phyloP scores from a whole-genome alignment of 306 rosid species.

The Vigna radiata region DNA sequence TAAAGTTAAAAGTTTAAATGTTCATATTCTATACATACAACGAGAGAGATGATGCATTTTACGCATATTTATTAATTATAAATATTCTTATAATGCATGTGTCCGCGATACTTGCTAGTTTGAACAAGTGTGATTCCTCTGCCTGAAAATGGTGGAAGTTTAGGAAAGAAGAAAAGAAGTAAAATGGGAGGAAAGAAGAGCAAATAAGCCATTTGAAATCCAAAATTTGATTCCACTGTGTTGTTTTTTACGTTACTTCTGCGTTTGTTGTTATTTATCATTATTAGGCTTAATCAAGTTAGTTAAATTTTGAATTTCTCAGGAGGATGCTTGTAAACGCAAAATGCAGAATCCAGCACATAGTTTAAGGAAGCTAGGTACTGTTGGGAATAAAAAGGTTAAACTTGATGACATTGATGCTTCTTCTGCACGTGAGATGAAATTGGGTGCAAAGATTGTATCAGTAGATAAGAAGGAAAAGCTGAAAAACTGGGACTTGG shows the following conservation, averaged over 20 bases:
- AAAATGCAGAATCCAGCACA: constrained; percentile 50
- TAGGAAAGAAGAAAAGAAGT: too few relatives aligned
- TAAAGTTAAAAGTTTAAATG: neutral
- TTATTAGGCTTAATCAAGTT: constrained; percentile 1
- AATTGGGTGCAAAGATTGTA: constrained; percentile 44
- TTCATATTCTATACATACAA: neutral
- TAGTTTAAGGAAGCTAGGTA: constrained; percentile 45
- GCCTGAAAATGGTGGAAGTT: neutral
- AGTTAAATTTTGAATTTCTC: constrained; percentile 42
- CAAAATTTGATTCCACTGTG: neutral
- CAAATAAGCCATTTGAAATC: neutral
- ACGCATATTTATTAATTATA: too few relatives aligned
- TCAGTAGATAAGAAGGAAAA: constrained; percentile 54
- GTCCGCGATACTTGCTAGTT: too few relatives aligned
- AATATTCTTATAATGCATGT: too few relatives aligned
- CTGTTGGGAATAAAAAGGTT: constrained; percentile 30
- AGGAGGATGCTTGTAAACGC: constrained; percentile 54
- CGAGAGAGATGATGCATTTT: too few relatives aligned
- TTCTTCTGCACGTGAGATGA: constrained; percentile 46
- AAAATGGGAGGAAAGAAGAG: neutral
- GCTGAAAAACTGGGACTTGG: constrained; percentile 37
- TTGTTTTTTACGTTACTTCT: neutral
- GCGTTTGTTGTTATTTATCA: neutral
- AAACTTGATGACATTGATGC: constrained; percentile 41
- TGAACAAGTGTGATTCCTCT: too few relatives aligned